Conservation (phyloP, 768 basidiomycete genomes). For the Xerocomellus intermedius region DNA sequence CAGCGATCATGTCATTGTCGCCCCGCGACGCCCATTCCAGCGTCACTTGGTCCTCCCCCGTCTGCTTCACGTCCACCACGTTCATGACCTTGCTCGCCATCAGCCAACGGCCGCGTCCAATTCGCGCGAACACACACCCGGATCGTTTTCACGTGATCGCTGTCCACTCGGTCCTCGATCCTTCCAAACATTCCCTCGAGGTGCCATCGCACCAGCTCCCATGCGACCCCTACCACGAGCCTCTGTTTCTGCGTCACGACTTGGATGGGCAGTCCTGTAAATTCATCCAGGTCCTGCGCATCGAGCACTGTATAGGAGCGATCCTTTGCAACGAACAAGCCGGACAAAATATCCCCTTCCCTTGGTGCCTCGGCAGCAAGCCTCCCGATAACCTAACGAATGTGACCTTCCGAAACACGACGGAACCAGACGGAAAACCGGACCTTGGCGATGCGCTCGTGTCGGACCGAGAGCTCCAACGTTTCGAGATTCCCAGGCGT, state of each 20-base stretch:
- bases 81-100: constrained; percentile 76
- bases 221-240: constrained; percentile 76
- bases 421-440: constrained; percentile 8
- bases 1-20: constrained; percentile 97
- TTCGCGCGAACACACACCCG: constrained; percentile 46
- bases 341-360: constrained; percentile 70
- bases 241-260: constrained; percentile 83
- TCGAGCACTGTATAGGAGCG: constrained; percentile 93
- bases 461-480: constrained; percentile 79
- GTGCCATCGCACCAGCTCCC: constrained; percentile 95
- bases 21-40: constrained; percentile 93
- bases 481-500: constrained; percentile 90
- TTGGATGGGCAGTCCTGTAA: constrained; percentile 83
- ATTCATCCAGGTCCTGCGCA: constrained; percentile 83
- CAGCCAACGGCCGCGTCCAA: background rate
- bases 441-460: constrained; percentile 89
- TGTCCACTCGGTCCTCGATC: constrained; percentile 67
- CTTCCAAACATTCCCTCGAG: constrained; percentile 91
- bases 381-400: constrained; percentile 75
- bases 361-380: constrained; percentile 75
- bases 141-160: constrained; percentile 59
- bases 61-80: constrained; percentile 77
- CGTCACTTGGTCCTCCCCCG: constrained; percentile 69
- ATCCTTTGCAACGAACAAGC: constrained; percentile 86
- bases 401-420: background rate